Base-by-base conservation (phyloP, 2,329 filamentous ascomycete genomes). In the Hawksworthiomyces lignivorus region DNA sequence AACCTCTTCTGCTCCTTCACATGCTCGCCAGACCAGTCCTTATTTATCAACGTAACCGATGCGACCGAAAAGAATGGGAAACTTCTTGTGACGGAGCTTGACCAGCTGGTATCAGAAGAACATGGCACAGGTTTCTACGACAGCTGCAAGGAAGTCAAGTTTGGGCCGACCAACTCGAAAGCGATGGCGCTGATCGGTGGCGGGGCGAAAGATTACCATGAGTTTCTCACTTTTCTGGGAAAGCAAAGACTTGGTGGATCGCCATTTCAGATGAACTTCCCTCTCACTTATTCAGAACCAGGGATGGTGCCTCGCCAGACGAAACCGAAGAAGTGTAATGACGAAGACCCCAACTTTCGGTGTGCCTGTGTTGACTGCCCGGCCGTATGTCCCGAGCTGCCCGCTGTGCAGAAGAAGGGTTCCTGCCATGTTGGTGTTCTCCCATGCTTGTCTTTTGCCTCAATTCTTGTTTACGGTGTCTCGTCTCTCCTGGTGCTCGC, bases 121-220 rank as follows among this genome's bases (percentile, higher is more conserved):
- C 97, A 94, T 59, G 89, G 87, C 32, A 73, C 77, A 8, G 88
- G 85, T 2, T 94, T 98, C 67, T 98, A 89, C 60, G 76, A 95
- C 62, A 98, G 92, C 65, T 98, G 92, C 70, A 97, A 97, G 64
- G 88, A 98, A 61, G 90, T 98, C 64, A 98, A 98, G 59, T 96
- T 97, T 56, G 92, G 92, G 27, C 84, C 89, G 7, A 89, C 90
- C 31, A 95, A 95, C 57, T 84, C 86, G 47, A 88, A 84, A 55
- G 92, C 90, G 14, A 98, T 98, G 76, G 84, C 90, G 54, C 81
- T 98, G 53, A 97, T 98, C 47, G 94, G 92, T 24, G 92, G 92
- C 14, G 89, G 90, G 14, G 92, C 92, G 11, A 90, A 89, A 62
- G 86, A 96, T 59, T 94, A 90, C 60, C 78, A 80, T 0, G 77